These are phyloP conservation scores for Kernera saxatilis DNA, from an alignment of 345 rosid genomes.

Conservation along the genomic window DNA sequence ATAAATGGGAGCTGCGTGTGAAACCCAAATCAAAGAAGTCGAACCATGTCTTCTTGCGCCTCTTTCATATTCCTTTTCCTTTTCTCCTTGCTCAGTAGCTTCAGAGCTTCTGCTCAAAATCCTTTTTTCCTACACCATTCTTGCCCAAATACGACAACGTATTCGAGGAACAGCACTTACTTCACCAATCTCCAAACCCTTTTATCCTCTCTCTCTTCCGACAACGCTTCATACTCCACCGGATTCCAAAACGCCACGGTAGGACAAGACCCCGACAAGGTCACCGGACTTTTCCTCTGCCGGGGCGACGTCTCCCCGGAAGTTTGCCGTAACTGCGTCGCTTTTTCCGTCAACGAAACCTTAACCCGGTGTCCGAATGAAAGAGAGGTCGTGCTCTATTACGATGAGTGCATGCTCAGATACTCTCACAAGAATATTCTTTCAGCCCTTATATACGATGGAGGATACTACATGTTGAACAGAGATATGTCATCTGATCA, in stretches of 20 bases:
- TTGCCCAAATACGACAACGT: neutral
- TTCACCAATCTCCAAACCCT: neutral
- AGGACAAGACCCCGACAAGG: neutral
- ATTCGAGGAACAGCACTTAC: neutral
- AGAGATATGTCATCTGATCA: neutral
- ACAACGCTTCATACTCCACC: neutral
- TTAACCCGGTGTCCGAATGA: slow-evolving; percentile 13
- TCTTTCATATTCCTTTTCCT: neutral
- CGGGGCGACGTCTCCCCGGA: slow-evolving; percentile 11
- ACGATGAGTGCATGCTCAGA: slow-evolving; percentile 36
- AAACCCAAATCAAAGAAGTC: neutral
- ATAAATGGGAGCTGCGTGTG: neutral
- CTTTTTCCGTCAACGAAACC: neutral
- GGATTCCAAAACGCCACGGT: slow-evolving; percentile 32
- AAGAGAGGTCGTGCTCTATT: slow-evolving; percentile 8
- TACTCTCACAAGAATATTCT: slow-evolving; percentile 25
- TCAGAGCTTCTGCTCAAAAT: slow-evolving; percentile 18
- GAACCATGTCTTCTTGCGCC: neutral
- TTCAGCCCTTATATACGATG: neutral
- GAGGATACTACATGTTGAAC: neutral
- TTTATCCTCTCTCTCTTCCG: slow-evolving; percentile 8
- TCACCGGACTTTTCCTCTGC: slow-evolving; percentile 43
- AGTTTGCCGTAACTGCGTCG: slow-evolving; percentile 36
- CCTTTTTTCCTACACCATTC: neutral
- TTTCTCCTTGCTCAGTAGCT: slow-evolving; percentile 2